Percentiles rank a stretch among this genome's conserved stretches.
These are phyloP conservation scores for Hypoxylon crocopeplum DNA, from an alignment of 495 filamentous ascomycete genomes.

Conservation along the genomic window DNA sequence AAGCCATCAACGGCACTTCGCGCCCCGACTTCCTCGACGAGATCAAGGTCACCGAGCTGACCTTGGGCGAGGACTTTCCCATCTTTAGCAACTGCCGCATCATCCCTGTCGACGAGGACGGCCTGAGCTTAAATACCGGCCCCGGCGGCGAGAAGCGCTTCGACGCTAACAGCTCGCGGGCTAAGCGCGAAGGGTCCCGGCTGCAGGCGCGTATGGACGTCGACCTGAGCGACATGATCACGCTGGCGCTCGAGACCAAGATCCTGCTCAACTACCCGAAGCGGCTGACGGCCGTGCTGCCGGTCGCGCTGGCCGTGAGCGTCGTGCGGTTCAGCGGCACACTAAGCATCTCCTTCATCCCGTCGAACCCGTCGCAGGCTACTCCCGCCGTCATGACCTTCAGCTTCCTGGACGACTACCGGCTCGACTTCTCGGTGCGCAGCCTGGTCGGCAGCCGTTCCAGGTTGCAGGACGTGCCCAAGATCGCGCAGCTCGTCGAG, in stretches of 20 bases:
- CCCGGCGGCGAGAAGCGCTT: constrained; percentile 54
- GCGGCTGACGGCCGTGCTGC: constrained; percentile 85
- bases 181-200: constrained; percentile 65
- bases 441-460: constrained; percentile 91
- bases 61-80: constrained; percentile 93
- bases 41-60: constrained; percentile 91
- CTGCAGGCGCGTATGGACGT: constrained; percentile 98
- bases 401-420: constrained; percentile 93
- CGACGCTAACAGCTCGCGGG: constrained; percentile 53
- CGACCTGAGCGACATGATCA: constrained; percentile 93
- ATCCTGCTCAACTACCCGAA: constrained; percentile 93
- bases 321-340: constrained; percentile 96
- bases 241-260: constrained; percentile 91
- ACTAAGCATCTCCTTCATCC: constrained; percentile 88
- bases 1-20: constrained; percentile 80
- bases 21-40: constrained; percentile 92
- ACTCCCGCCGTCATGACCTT: constrained; percentile 85
- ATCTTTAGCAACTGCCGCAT: constrained; percentile 99
- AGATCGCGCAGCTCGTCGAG: constrained; percentile 95
- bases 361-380: constrained; percentile 62
- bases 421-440: constrained; percentile 88
- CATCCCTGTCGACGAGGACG: constrained; percentile 79
- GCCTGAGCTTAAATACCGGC: constrained; percentile 48
- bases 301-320: constrained; percentile 87
- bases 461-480: constrained; percentile 92